These are phyloP conservation scores for Cladosporium austrohemisphaericum DNA, from an alignment of 2,329 filamentous ascomycete species.

Conservation along the genomic window DNA sequence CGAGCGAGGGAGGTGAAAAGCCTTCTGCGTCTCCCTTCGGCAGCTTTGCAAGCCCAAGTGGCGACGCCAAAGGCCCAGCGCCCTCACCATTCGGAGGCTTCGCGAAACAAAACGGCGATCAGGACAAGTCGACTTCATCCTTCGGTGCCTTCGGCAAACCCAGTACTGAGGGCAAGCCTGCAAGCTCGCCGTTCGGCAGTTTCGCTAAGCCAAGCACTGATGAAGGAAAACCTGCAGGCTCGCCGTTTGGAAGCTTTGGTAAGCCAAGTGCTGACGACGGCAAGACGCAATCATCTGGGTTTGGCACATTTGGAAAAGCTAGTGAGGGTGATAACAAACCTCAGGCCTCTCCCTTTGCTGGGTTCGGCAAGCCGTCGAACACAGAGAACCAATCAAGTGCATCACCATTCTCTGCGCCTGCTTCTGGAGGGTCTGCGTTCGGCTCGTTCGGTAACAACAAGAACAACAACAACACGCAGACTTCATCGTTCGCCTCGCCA, in stretches of 20 bases:
- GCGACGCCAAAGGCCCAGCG: constrained; percentile 16
- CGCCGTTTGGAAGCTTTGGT: constrained; percentile 32
- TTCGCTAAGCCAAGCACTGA: constrained; percentile 21
- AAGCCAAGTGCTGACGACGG: constrained; percentile 1
- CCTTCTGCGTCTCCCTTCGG: constrained; percentile 29
- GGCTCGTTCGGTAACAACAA: constrained; percentile 1
- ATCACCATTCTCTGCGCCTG: constrained; percentile 17
- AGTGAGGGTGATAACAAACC: background rate
- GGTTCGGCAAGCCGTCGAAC: constrained; percentile 23
- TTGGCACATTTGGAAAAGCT: constrained; percentile 29
- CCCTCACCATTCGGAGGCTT: constrained; percentile 15
- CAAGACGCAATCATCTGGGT: constrained; percentile 24
- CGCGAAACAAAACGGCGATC: background rate
- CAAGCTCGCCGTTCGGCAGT: constrained; percentile 30
- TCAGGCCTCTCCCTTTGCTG: constrained; percentile 29
- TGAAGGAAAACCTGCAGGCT: constrained; percentile 17
- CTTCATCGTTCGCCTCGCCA: constrained; percentile 22
- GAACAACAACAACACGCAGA: constrained; percentile 16
- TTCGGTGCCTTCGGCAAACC: constrained; percentile 6
- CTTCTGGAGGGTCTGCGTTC: constrained; percentile 5
- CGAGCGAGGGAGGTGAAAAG: background rate
- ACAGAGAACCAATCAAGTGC: constrained; percentile 16
- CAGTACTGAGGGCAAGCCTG: background rate
- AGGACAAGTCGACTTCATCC: constrained; percentile 8
- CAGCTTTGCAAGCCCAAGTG: constrained; percentile 25